Percentiles rank a stretch among this genome's conserved stretches.
phyloP scores from a whole-genome alignment of 352 stramenopile genomes.

The Phytophthora megakarya region DNA sequence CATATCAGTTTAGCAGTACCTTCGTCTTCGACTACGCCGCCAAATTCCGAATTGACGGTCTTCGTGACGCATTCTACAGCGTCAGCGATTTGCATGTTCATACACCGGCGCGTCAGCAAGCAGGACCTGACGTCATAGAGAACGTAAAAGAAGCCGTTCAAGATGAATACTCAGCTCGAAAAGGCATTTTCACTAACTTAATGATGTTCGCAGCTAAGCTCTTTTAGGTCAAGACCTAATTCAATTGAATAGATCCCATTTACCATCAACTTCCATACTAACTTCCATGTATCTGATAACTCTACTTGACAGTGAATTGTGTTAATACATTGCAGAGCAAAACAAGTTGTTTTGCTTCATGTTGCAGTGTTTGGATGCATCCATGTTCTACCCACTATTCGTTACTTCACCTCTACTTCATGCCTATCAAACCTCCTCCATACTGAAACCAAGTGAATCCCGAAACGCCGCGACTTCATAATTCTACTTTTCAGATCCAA shows the following conservation, averaged over 20 bases:
- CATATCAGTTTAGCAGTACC: too few species aligned
- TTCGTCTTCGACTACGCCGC: not conserved
- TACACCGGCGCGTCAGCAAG: constrained; percentile 13
- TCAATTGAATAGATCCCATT: not conserved
- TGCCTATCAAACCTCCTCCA: not conserved
- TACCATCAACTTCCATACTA: not conserved
- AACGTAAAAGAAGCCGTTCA: constrained; percentile 33
- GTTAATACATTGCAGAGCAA: too few species aligned
- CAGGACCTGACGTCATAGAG: constrained; percentile 26
- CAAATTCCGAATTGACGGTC: constrained; percentile 9
- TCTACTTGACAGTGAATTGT: too few species aligned
- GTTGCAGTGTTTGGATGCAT: constrained; percentile 25
- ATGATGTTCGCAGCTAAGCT: too few species aligned
- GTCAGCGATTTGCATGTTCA: constrained; percentile 30
- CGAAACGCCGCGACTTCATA: constrained; percentile 39
- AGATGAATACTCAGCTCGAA: constrained; percentile 22
- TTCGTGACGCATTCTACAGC: not conserved
- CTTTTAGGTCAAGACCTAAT: not conserved
- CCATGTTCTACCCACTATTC: constrained; percentile 4
- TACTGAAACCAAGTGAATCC: constrained; percentile 12
- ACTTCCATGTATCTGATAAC: too few species aligned
- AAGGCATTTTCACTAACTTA: too few species aligned
- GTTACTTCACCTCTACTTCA: constrained; percentile 14
- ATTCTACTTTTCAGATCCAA: constrained; percentile 18
- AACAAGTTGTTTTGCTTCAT: not conserved